These are phyloP conservation scores for Monosporascus sp. DNA, from an alignment of 2,329 filamentous ascomycete genomes.

Conservation along the genomic window DNA sequence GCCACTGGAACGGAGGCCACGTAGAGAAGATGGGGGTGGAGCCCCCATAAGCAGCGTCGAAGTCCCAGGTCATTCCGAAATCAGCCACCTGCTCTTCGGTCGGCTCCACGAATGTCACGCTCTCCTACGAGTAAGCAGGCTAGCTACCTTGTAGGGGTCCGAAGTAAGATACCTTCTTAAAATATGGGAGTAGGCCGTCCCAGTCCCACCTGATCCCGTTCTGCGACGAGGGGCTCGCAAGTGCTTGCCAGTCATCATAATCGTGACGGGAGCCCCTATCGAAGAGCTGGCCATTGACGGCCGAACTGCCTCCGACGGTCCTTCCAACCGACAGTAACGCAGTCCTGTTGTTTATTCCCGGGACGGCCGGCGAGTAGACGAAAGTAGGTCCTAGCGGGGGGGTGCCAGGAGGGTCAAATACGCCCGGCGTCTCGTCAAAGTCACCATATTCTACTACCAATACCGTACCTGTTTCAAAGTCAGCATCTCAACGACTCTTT, in stretches of 20 bases:
- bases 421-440: not conserved
- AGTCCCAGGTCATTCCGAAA: conserved; percentile 28
- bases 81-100: conserved; percentile 18
- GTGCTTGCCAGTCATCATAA: conserved; percentile 30
- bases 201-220: conserved; percentile 28
- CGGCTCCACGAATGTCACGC: conserved; percentile 26
- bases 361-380: not conserved
- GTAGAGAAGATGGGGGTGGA: conserved; percentile 26
- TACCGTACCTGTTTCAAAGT: conserved; percentile 10
- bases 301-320: conserved; percentile 31
- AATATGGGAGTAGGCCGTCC: conserved; percentile 29
- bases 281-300: conserved; percentile 34
- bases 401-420: conserved; percentile 1
- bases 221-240: conserved; percentile 21
- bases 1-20: conserved; percentile 29
- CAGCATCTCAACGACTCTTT: not conserved
- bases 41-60: conserved; percentile 24
- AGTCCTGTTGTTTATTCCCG: conserved; percentile 19
- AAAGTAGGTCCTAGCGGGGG: not conserved
- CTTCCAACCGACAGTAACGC: conserved; percentile 26
- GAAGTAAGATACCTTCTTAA: conserved; percentile 25
- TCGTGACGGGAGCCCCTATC: conserved; percentile 30
- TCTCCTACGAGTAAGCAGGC: conserved; percentile 11
- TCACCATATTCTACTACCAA: conserved; percentile 11
- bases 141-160: not conserved